phyloP scores from a whole-genome alignment of 345 rosid genomes.

The Salix caprea region DNA sequence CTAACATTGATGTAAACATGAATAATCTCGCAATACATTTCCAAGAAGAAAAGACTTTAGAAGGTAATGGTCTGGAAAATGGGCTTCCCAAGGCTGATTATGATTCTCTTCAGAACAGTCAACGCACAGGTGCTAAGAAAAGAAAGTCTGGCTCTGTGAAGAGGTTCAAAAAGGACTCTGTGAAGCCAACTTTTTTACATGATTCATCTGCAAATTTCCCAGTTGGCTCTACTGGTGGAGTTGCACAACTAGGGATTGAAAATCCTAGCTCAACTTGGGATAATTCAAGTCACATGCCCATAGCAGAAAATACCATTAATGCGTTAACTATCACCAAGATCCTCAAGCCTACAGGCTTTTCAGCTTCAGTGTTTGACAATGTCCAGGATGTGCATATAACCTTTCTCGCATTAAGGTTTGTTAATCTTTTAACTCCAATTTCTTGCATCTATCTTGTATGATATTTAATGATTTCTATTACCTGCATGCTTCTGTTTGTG shows the following conservation, averaged over 20 bases:
- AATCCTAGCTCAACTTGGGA: constrained; percentile 31
- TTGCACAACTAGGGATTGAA: constrained; percentile 41
- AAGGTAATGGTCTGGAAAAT: constrained; percentile 40
- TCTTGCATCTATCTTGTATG: not conserved
- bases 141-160: constrained; percentile 93
- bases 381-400: constrained; percentile 70
- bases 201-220: constrained; percentile 36
- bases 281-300: constrained; percentile 34
- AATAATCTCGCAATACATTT: constrained; percentile 44
- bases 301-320: constrained; percentile 39
- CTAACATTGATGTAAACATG: constrained; percentile 36
- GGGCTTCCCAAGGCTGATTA: constrained; percentile 47
- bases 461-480: not conserved
- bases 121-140: constrained; percentile 72
- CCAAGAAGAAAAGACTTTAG: constrained; percentile 42
- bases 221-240: constrained; percentile 38
- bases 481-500: not conserved
- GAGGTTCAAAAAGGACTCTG: constrained; percentile 76
- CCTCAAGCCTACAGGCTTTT: constrained; percentile 64
- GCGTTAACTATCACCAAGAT: constrained; percentile 51
- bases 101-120: constrained; percentile 48
- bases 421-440: constrained; percentile 6
- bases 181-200: constrained; percentile 24
- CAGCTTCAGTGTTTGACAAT: constrained; percentile 54
- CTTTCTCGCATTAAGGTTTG: constrained; percentile 77